Base-by-base conservation (phyloP, 2,329 filamentous ascomycete species). In the Bipolaris bicolor region DNA sequence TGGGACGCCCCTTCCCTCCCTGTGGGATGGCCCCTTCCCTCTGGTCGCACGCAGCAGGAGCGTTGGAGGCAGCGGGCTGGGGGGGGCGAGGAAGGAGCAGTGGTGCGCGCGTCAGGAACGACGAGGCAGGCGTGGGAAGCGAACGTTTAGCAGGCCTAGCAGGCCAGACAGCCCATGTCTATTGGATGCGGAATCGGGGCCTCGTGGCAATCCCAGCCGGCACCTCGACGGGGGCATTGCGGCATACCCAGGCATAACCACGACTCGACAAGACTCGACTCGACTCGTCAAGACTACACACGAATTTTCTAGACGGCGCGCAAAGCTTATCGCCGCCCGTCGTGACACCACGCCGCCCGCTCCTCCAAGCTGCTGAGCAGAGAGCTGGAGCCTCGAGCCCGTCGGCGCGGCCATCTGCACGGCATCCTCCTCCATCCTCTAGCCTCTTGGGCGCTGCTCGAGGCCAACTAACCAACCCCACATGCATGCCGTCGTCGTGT, bases 151-250 rank as follows among this genome's bases (percentile, higher is more conserved):
- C 29, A 31, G 2, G 13, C 26, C 15, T 37, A 36, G 43, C 60
- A 7, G 40, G 4, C 40, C 7, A 26, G 40, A 11, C 39, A n/a
- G 39, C 20, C 10, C 39, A 7, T 36, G 3, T 10, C 43, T 11
- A 60, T 62, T 62, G 60, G 57, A 39, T 39, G 54, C 57, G 57
- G 53, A 60, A 49, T 33, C 56, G 52, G 29, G 29, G 52, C 59
- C 59, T 61, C 59, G 59, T 61, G 59, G 59, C 59, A 58, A 39
- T 40, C 58, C 55, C 58, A 46, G 59, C 48, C 36, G 45, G 24
- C 48, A 49, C 29, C 29, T 31, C 3, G 29, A 49, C 45, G 52
- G 56, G 56, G 56, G 49, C 44, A 49, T 45, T 46, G 49, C 58
- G 55, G 50, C 56, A 55, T 31, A 45, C 43, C 26, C 41, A 52